These are phyloP conservation scores for Lithospermum erythrorhizon DNA, from an alignment of 257 asterid species.

Conservation along the genomic window DNA sequence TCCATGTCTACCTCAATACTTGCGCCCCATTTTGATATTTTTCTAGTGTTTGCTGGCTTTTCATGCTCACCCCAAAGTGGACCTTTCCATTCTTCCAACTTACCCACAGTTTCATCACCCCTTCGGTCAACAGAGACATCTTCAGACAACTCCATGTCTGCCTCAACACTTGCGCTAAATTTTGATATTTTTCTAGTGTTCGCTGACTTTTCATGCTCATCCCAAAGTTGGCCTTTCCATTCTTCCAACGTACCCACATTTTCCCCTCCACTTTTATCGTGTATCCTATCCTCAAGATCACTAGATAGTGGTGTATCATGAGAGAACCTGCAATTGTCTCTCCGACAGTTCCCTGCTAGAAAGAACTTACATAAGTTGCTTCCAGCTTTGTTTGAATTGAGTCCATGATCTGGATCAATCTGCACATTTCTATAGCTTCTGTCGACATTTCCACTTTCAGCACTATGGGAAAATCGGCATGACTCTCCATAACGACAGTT, in stretches of 20 bases:
- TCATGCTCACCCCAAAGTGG: constrained; percentile 36
- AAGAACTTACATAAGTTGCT: constrained; percentile 54
- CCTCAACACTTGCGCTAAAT: constrained; percentile 23
- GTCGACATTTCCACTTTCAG: constrained; percentile 25
- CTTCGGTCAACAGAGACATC: constrained; percentile 20
- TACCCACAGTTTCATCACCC: constrained; percentile 22
- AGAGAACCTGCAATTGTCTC: constrained; percentile 54
- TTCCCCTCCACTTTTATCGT: constrained; percentile 25
- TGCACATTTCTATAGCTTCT: constrained; percentile 28
- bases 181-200: constrained; percentile 21
- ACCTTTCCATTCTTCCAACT: constrained; percentile 27
- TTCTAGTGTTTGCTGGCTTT: constrained; percentile 15
- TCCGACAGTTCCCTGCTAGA: constrained; percentile 55
- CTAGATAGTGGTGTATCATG: constrained; percentile 34
- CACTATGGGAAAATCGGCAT: constrained; percentile 53
- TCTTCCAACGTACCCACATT: constrained; percentile 23
- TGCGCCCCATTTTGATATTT: constrained; percentile 30
- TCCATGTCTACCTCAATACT: constrained; percentile 14
- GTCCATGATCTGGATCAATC: constrained; percentile 30
- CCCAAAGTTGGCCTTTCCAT: constrained; percentile 41
- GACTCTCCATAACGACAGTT: constrained; percentile 68
- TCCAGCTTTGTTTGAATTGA: constrained; percentile 22
- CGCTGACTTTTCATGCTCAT: constrained; percentile 19
- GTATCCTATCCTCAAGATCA: constrained; percentile 14
- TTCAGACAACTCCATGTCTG: constrained; percentile 13